These are phyloP conservation scores for Orobanche coerulescens DNA, from an alignment of 257 asterid genomes.

Conservation along the genomic window DNA sequence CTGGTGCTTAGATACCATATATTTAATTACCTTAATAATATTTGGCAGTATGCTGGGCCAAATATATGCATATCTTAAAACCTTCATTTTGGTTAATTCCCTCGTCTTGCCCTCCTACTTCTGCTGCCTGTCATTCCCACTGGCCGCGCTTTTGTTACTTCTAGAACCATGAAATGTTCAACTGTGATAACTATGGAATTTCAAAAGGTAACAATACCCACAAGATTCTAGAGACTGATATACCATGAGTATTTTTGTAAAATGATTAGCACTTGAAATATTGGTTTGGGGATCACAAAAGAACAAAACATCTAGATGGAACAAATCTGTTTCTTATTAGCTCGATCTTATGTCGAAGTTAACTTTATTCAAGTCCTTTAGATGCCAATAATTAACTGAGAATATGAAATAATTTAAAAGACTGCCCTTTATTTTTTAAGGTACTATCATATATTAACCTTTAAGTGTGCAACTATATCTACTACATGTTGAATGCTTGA, in stretches of 20 bases:
- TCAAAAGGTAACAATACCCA: not conserved
- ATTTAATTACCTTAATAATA: not conserved
- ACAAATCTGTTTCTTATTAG: not conserved
- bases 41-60: not conserved
- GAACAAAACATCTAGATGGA: not conserved
- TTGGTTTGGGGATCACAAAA: not conserved
- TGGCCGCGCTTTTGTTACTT: not conserved
- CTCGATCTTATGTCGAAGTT: not conserved
- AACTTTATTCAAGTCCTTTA: too few relatives aligned
- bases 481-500: not conserved
- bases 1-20: not conserved
- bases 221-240: not conserved
- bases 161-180: slow-evolving; percentile 4
- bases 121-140: not conserved
- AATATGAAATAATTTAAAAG: not conserved
- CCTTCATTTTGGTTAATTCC: slow-evolving; percentile 2
- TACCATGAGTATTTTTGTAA: not conserved
- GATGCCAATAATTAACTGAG: not conserved
- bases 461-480: too few relatives aligned
- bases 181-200: not conserved
- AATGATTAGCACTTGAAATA: not conserved
- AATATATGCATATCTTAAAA: not conserved
- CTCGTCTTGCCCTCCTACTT: not conserved
- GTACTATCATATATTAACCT: not conserved
- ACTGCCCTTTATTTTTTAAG: not conserved